Base-by-base conservation (phyloP, 2,329 filamentous ascomycete genomes). In the Pestalotiopsis sp. region DNA sequence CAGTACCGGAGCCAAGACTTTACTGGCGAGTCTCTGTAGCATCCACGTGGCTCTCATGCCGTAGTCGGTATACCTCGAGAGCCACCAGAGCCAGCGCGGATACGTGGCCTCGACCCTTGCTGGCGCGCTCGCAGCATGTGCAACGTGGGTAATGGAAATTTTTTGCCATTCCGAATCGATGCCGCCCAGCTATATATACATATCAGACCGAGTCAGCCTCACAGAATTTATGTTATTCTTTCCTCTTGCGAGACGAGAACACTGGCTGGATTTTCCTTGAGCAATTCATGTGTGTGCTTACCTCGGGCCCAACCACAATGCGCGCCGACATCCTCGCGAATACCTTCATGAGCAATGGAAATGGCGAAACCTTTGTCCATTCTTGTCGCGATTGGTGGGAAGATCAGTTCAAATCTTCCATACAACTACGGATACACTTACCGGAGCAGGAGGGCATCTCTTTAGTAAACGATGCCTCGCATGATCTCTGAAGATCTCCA, bases 251-350 rank as follows among this genome's bases (percentile, higher is more conserved):
- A 31, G 27, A 7, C 27, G 5, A 9, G 31, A 31, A 4, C 5
- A 31, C 1, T 20, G 17, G 25, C 57, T 25, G 57, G n/a, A 27
- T 17, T 20, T 59, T 13, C 17, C 57, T 31, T 31, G 31, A 9
- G 31, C 31, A 31, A 59, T 13, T 59, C 17, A 59, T 14, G 25
- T 23, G 17, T 59, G 20, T 59, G 57, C 57, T 23, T 63, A 69
- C 36, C 49, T 66, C 63, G 49, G 67, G 67, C 57, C 67, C 67
- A 36, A 66, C 64, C 25, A 69, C 63, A 31, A 55, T 65, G 36
- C 67, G 66, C 20, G 64, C 63, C 20, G 67, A 69, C 67, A 69
- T 69, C 57, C 67, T 63, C 57, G 67, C 67, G 64, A 69, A 69
- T 31, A 64, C 64, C 31, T 69, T 69, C 14, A 66, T 49, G 38